Evolutionary conservation across 257 asterid species (phyloP), one percentile per base, ranked within the genome.

Genomic region (Leonotis leonurus): DNA sequence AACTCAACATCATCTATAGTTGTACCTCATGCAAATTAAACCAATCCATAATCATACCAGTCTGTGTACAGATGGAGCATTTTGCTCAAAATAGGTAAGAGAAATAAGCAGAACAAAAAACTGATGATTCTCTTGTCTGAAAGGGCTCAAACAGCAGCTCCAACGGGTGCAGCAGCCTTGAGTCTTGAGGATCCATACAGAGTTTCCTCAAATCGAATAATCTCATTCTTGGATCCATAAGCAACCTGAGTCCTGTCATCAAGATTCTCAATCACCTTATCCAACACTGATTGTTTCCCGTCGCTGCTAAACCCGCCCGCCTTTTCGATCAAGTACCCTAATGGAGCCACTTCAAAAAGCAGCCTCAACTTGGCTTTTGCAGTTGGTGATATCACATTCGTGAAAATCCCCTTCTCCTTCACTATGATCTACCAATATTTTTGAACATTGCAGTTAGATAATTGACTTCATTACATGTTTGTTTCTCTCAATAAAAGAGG

Each of bases 231-330:
- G 2, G 98, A 91, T 12, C 98, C 96, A 1, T 88, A 91, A 6
- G 98, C 96, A 18, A 91, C 98, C 75, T 91, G 98, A 49, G 96
- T 91, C 80, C 98, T 67, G 10, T 93, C 96, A 43, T 93, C 99
- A 18, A 93, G 87, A 48, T 65, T 74, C 5, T 1, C 64, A 32
- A 93, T 77, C 69, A 83, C 96, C 55, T 76, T 84, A 46, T 93
- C 97, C 18, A 93, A 82, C 48, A 93, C 90, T 0, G 97, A 89
- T 39, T 83, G 79, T 43, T 73, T 89, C 1, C 99, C 99, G 12
- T 93, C 97, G 10, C 99, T 93, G 67, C 97, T 93, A 68, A 50
- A 79, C 0, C 99, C 99, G 0, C 97, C 97, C 0, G 99, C 97
- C 67, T 93, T 93, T 50, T 89, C 99, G 4, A 93, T 84, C 90